Base-by-base conservation (phyloP, 2,329 filamentous ascomycete species). In the Aureobasidium zeae region DNA sequence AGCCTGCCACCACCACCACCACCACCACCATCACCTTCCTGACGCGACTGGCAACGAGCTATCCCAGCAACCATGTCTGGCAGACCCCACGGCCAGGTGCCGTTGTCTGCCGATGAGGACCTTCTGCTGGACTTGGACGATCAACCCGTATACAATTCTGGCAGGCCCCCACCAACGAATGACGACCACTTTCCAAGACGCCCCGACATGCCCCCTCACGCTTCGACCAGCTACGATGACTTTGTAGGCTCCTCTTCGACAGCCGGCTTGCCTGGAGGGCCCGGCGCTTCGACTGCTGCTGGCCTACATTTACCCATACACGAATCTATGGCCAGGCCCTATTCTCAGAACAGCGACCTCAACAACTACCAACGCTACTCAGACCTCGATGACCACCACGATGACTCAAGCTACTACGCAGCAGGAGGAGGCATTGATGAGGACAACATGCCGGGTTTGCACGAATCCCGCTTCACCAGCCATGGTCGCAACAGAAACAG, bases 321-420 rank as follows among this genome's bases (percentile, higher is more conserved):
- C 32, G 62, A 62, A 8, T 52, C 59, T 13, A 52, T 63, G 24
- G 63, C 60, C 47, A 65, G 69, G 41, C 66, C 66, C 38, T 79
- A 76, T 55, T 81, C 77, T 32, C 89, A 96, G 61, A 83, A 82
- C 0, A 89, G 86, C 1, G 88, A 80, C 12, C 64, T 95, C 49
- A 73, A 81, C 59, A 91, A 95, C 65, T 96, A 94, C 65, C 82
- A 88, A 60, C 77, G 86, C 50, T 96, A 98, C 59, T 89, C 87
- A 34, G 87, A 94, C 63, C 73, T 84, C 48, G 87, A 95, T 61
- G 85, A 93, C 56, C 81, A 80, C 51, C 76, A 73, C 29, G 80
- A 86, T 49, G 87, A 94, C 57, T 78, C 78, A 51, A 54, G 70
- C 45, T 94, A 93, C 64, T 91, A 94, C 57, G 78, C 86, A 50